These are phyloP conservation scores for Cicer yamashitae DNA, from an alignment of 306 rosid genomes.

Conservation along the genomic window DNA sequence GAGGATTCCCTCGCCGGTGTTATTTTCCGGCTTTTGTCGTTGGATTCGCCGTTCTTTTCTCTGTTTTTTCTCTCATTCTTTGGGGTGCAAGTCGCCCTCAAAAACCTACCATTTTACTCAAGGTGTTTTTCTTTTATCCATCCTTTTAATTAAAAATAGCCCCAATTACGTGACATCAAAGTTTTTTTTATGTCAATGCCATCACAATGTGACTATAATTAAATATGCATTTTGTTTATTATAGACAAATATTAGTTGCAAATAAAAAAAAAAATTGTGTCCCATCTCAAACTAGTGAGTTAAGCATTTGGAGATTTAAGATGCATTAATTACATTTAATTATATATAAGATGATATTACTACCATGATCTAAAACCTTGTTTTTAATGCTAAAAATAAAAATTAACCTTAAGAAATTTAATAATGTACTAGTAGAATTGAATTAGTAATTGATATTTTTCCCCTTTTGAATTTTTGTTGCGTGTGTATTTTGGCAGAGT, in stretches of 20 bases:
- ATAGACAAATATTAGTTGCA: too few relatives aligned
- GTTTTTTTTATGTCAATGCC: too few relatives aligned
- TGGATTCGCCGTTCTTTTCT: conserved; percentile 59
- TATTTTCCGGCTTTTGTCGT: conserved; percentile 63
- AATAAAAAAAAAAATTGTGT: too few relatives aligned
- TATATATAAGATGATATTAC: too few relatives aligned
- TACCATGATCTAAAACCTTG: too few relatives aligned
- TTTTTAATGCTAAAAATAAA: too few relatives aligned
- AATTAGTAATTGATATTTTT: not conserved
- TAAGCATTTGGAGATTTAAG: too few relatives aligned
- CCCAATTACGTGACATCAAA: too few relatives aligned
- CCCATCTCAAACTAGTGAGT: too few relatives aligned
- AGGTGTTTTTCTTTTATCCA: conserved; percentile 46
- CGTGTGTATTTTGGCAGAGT: conserved; percentile 53
- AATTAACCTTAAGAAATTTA: not conserved
- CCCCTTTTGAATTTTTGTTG: not conserved
- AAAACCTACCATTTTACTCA: conserved; percentile 69
- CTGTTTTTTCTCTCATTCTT: conserved; percentile 73
- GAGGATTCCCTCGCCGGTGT: conserved; percentile 61
- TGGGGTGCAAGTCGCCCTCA: conserved; percentile 91
- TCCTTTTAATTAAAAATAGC: not conserved
- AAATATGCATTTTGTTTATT: too few relatives aligned
- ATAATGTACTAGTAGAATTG: not conserved
- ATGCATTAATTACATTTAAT: too few relatives aligned
- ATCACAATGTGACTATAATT: too few relatives aligned